phyloP scores from a whole-genome alignment of 202 grass and related monocot species.

The Saccharum hybrid region DNA sequence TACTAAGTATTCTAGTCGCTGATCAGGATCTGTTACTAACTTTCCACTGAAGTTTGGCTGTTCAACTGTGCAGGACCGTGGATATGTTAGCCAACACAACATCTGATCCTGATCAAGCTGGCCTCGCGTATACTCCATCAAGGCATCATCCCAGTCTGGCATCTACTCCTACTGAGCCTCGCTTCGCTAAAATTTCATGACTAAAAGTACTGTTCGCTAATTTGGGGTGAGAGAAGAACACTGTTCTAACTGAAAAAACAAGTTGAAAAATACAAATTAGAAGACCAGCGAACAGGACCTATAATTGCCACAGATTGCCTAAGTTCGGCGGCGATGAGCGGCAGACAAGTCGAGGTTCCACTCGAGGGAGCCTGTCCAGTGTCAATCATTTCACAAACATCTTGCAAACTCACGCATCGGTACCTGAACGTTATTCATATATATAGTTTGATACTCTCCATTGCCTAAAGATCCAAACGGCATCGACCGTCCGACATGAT shows the following conservation, averaged over 20 bases:
- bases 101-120: background rate
- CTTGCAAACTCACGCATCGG: background rate
- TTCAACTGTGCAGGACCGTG: background rate
- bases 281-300: too few relatives aligned
- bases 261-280: too few relatives aligned
- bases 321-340: background rate
- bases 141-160: constrained; percentile 2
- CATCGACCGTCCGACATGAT: background rate
- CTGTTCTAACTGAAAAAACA: too few relatives aligned
- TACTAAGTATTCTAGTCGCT: too few relatives aligned
- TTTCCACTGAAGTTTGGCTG: background rate
- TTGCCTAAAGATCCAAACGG: background rate
- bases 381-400: background rate
- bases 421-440: background rate
- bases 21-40: too few relatives aligned
- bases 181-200: too few relatives aligned
- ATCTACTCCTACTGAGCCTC: background rate
- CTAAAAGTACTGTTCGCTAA: too few relatives aligned
- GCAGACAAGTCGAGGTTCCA: background rate
- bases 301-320: background rate
- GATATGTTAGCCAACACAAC: background rate
- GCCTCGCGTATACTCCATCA: background rate
- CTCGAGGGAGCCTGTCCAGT: background rate
- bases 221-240: too few relatives aligned
- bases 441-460: too few relatives aligned